Evolutionary conservation across 2,329 filamentous ascomycete genomes (phyloP), one percentile per base, ranked within the genome.

Genomic region (Blastomyces percursus): DNA sequence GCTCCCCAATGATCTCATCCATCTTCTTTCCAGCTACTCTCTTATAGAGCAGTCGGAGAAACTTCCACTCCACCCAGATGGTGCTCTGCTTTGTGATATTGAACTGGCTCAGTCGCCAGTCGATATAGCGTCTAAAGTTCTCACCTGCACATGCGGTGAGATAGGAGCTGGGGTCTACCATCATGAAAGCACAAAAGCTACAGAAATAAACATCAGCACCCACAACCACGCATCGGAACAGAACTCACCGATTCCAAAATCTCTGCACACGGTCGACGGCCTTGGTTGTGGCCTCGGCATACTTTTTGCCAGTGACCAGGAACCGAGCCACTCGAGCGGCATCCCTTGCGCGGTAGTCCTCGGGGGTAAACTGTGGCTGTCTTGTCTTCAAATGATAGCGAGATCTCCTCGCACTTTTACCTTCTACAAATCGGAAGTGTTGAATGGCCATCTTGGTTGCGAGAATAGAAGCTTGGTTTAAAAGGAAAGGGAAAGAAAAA

Each of bases 11-110:
- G 38, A 40, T 14, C 38, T 40, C 38, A 40, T 40, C 38, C 38
- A 40, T 40, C 38, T 40, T 40, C 38, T 40, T 40, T 40, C 38
- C 38, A 40, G 55, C 30, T 2, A 30, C 30, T 30, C 30, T 30
- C 30, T 30, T 30, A 5, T 30, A 30, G 30, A 30, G 30, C 55
- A 62, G 54, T 62, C 24, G 55, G 48, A 62, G 61, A 35, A 62
- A 62, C 59, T 62, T 62, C 60, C 51, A 61, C 56, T 61, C 60
- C 21, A 61, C 51, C 60, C 60, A 61, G 42, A 61, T 61, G 5
- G 38, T 61, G 42, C 38, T 57, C 60, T 61, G 60, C 44, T 61
- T 61, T 30, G 48, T 61, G 32, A 60, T 27, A n/a, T 59, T 59
- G 57, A 59, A 59, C 44, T 59, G 44, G 44, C 44, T 48, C 57